Conservation (phyloP, 179 eudicot species). For the Beta lomatogona region DNA sequence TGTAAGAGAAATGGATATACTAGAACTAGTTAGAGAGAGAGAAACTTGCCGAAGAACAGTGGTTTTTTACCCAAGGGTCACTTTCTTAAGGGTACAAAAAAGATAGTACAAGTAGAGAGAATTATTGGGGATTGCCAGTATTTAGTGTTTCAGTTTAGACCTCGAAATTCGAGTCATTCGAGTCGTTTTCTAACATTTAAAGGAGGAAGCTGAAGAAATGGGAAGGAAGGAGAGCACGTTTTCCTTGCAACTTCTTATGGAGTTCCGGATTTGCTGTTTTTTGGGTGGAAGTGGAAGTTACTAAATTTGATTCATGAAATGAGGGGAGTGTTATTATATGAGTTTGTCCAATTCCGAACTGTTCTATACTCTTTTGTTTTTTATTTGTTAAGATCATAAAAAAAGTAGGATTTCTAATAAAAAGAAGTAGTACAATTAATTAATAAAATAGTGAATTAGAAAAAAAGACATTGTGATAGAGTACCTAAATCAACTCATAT, state of each 20-base stretch:
- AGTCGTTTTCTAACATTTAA: no score
- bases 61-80: neutral
- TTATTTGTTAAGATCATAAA: no score
- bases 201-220: neutral
- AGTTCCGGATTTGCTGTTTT: neutral
- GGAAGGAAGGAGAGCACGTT: constrained; percentile 2
- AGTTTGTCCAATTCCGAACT: no score
- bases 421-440: no score
- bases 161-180: neutral
- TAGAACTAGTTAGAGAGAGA: neutral
- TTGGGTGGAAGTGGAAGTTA: neutral
- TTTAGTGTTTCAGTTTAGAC: neutral
- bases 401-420: no score
- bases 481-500: no score
- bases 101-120: neutral
- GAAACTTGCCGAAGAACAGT: constrained; percentile 17
- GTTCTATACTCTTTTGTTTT: no score
- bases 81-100: neutral
- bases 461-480: no score
- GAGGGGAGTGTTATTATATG: no score
- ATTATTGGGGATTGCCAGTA: neutral
- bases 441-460: no score
- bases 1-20: neutral
- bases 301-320: neutral
- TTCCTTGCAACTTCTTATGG: neutral